phyloP scores from a whole-genome alignment of 768 basidiomycete genomes.

The Paxillus ammoniavirescens region DNA sequence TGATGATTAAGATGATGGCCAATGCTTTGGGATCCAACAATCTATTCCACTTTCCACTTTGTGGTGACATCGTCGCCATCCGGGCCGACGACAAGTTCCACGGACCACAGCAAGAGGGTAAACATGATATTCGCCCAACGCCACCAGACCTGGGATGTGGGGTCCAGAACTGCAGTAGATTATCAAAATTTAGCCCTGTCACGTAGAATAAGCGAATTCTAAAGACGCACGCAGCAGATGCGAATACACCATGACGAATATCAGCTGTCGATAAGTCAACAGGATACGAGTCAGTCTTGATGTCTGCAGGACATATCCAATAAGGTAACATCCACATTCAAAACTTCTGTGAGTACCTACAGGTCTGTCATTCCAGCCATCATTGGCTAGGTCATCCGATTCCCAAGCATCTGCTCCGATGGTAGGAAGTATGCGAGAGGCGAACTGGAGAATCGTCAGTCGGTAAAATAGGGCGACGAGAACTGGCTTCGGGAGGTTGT shows the following conservation, averaged over 20 bases:
- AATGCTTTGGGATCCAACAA: conserved; percentile 1
- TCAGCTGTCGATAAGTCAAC: conserved; percentile 78
- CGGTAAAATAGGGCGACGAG: conserved; percentile 78
- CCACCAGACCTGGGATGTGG: conserved; percentile 93
- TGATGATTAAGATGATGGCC: background rate
- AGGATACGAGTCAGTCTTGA: conserved; percentile 72
- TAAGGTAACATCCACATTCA: conserved; percentile 2
- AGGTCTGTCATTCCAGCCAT: conserved; percentile 69
- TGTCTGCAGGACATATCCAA: conserved; percentile 45
- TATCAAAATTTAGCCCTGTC: background rate
- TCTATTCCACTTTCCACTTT: conserved; percentile 74
- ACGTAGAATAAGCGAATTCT: background rate
- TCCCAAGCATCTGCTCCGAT: conserved; percentile 84
- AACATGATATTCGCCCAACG: conserved; percentile 90
- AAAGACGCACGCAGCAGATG: conserved; percentile 70
- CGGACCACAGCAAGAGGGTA: conserved; percentile 78
- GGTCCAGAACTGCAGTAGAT: conserved; percentile 65
- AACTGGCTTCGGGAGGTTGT: conserved; percentile 84
- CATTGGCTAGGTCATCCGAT: conserved; percentile 57
- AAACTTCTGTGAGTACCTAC: conserved; percentile 36
- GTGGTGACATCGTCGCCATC: conserved; percentile 67
- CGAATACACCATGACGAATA: conserved; percentile 86
- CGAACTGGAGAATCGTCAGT: conserved; percentile 75
- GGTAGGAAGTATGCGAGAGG: conserved; percentile 79
- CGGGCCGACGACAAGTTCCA: conserved; percentile 78